These are phyloP conservation scores for Leonotis leonurus DNA, from an alignment of 257 asterid species.

Conservation along the genomic window DNA sequence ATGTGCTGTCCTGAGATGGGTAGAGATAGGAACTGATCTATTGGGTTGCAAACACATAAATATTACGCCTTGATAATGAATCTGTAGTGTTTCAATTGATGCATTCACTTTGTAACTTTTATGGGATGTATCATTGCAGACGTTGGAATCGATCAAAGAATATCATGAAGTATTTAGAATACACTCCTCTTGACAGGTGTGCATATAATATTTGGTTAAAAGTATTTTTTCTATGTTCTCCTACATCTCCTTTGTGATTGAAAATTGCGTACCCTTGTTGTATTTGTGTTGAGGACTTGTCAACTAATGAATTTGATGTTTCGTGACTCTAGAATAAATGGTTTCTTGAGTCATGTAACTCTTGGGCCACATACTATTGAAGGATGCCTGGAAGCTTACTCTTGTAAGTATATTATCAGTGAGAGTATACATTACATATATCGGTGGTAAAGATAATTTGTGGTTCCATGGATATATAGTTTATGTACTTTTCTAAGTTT, in stretches of 20 bases:
- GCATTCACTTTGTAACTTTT: neutral
- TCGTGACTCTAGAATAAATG: slow-evolving; percentile 50
- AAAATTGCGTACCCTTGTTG: neutral
- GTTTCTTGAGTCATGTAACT: slow-evolving; percentile 68
- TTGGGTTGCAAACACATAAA: neutral
- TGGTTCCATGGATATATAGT: too few species aligned
- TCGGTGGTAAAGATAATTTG: neutral
- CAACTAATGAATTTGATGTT: neutral
- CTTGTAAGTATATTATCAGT: slow-evolving; percentile 54
- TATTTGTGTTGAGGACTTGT: neutral
- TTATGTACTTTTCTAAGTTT: too few species aligned
- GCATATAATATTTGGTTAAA: slow-evolving; percentile 1
- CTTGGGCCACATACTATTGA: slow-evolving; percentile 86
- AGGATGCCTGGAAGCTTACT: slow-evolving; percentile 91
- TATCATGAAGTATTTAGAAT: slow-evolving; percentile 86
- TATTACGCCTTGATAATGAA: neutral
- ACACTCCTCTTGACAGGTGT: slow-evolving; percentile 76
- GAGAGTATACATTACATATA: neutral
- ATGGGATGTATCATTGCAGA: slow-evolving; percentile 11
- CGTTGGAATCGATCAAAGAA: slow-evolving; percentile 5
- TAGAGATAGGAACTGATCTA: neutral
- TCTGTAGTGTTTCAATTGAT: neutral
- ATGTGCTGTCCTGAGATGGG: neutral
- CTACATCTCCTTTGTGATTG: neutral
- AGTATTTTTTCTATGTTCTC: neutral